A percentile compares a stretch with the other conserved stretches of the same genome.
phyloP scores from a whole-genome alignment of 306 rosid genomes.

The Pachyrhizus erosus region DNA sequence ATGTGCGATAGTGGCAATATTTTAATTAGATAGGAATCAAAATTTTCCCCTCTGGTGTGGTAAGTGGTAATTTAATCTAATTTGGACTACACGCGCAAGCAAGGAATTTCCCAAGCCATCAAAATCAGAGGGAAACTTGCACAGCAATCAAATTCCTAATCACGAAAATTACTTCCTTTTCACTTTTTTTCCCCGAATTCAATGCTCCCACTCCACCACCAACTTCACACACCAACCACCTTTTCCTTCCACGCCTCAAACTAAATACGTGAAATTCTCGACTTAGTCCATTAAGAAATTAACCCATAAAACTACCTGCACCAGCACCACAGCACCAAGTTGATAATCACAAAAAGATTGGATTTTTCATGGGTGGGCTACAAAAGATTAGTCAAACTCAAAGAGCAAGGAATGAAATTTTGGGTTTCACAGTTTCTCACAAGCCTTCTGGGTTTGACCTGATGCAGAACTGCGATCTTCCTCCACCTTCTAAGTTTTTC shows the following conservation, averaged over 20 bases:
- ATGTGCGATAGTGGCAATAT: not conserved
- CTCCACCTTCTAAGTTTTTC: slow-evolving; percentile 86
- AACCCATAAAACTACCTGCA: not conserved
- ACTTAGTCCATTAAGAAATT: not conserved
- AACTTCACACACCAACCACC: slow-evolving; percentile 43
- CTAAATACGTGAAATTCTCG: slow-evolving; percentile 5
- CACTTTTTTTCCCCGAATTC: slow-evolving; percentile 31
- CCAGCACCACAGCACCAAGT: not conserved
- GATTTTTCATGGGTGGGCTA: slow-evolving; percentile 47
- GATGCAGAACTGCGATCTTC: slow-evolving; percentile 93
- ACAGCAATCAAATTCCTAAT: slow-evolving; percentile 34
- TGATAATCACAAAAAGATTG: slow-evolving; percentile 23
- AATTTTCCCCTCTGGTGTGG: not conserved
- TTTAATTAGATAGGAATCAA: slow-evolving; percentile 32
- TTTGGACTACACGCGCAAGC: slow-evolving; percentile 53
- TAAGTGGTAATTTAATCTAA: slow-evolving; percentile 33
- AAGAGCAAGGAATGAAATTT: slow-evolving; percentile 36
- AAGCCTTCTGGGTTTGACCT: slow-evolving; percentile 60
- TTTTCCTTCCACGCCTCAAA: slow-evolving; percentile 51
- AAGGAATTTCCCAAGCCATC: slow-evolving; percentile 47
- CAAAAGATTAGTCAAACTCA: slow-evolving; percentile 41
- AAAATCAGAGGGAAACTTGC: slow-evolving; percentile 44
- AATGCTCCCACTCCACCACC: slow-evolving; percentile 37
- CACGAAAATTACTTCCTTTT: slow-evolving; percentile 34
- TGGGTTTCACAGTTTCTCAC: slow-evolving; percentile 58